Evolutionary conservation across 106 monocot species (phyloP).

Genomic region (Apostasia shenzhenica): DNA sequence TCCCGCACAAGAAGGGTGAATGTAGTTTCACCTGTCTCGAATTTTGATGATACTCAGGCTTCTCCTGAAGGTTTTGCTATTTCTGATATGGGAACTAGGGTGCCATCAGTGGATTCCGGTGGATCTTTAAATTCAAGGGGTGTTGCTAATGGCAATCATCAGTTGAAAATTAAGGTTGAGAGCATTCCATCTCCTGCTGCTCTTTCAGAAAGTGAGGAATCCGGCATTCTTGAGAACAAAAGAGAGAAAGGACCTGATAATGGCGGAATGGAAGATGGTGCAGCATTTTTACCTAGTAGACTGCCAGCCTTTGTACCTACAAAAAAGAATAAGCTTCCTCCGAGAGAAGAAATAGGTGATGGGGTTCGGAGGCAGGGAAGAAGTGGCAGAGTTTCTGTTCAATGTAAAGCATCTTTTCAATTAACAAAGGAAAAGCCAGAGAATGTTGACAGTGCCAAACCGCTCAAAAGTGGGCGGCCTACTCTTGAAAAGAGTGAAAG

Average conservation of each 20-base stretch:
- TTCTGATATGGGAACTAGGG: constrained; percentile 36
- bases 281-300: constrained; percentile 26
- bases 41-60: constrained; percentile 50
- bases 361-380: constrained; percentile 76
- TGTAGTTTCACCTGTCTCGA: constrained; percentile 78
- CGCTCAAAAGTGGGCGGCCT: constrained; percentile 59
- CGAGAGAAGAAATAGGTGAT: constrained; percentile 69
- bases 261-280: constrained; percentile 48
- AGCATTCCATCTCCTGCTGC: constrained; percentile 42
- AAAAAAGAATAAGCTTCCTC: constrained; percentile 55
- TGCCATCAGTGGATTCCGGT: constrained; percentile 23
- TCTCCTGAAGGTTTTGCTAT: constrained; percentile 35
- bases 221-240: constrained; percentile 45
- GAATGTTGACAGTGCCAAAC: constrained; percentile 35
- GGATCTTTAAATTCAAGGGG: constrained; percentile 19
- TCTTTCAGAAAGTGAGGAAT: constrained; percentile 76
- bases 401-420: constrained; percentile 38
- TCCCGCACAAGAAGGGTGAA: constrained; percentile 72
- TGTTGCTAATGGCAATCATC: constrained; percentile 13
- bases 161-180: constrained; percentile 38
- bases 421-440: constrained; percentile 61
- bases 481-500: constrained; percentile 64
- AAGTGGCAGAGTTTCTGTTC: constrained; percentile 59
- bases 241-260: constrained; percentile 54
- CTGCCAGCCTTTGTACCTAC: constrained; percentile 25